Evolutionary conservation across 2,329 filamentous ascomycete genomes (phyloP).

Genomic region (Diplodia corticola): DNA sequence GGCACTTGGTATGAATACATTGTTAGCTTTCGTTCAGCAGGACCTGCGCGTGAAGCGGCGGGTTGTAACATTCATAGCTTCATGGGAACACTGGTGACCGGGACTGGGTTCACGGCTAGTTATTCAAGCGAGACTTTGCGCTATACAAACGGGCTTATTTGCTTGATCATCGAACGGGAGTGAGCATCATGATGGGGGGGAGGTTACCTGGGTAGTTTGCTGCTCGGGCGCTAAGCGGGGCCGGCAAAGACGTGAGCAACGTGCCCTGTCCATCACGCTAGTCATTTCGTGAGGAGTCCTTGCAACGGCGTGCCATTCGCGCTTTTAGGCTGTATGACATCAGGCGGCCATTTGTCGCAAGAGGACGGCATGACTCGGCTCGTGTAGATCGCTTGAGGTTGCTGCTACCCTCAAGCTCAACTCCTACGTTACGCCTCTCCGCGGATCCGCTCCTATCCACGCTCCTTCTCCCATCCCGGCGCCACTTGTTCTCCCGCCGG

Average conservation of each 20-base stretch:
- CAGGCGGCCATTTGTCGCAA: neutral
- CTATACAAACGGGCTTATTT: neutral
- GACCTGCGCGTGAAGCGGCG: neutral
- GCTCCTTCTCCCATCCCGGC: neutral
- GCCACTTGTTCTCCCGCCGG: neutral
- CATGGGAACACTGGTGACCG: neutral
- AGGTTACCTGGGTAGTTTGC: neutral
- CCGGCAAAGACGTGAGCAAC: neutral
- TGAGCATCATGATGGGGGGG: neutral
- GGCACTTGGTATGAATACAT: neutral
- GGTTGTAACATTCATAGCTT: neutral
- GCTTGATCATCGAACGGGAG: neutral
- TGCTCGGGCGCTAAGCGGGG: neutral
- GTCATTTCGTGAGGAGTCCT: neutral
- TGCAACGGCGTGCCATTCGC: neutral
- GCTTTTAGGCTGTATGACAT: neutral
- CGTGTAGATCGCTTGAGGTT: slow-evolving; percentile 10
- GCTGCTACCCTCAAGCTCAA: slow-evolving; percentile 1
- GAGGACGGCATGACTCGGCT: slow-evolving; percentile 1
- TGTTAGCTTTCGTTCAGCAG: neutral
- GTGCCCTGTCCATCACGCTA: neutral
- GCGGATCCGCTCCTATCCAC: neutral
- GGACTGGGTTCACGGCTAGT: neutral
- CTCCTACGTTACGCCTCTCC: neutral
- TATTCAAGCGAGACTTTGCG: neutral